Conservation (phyloP, 805 yeast genomes). For the Candida nonsorbophila region DNA sequence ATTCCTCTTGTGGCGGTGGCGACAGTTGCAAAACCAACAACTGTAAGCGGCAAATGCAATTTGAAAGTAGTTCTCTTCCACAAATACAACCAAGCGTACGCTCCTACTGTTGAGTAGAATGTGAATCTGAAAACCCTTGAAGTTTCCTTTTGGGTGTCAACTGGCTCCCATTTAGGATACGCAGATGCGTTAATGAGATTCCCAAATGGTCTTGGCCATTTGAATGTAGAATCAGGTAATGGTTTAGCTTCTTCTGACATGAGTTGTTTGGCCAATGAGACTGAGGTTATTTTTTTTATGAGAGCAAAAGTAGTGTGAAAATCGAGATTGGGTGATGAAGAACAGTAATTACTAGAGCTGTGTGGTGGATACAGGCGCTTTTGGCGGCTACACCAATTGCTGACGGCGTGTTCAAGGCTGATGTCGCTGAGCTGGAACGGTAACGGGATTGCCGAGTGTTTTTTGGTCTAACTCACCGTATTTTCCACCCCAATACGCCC, state of each 20-base stretch:
- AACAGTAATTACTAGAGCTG: too few species aligned
- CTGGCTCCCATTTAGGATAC: constrained; percentile 47
- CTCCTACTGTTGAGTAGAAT: constrained; percentile 43
- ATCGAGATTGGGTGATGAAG: too few species aligned
- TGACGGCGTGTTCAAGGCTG: too few species aligned
- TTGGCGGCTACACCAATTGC: too few species aligned
- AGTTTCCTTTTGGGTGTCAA: constrained; percentile 50
- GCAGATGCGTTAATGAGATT: constrained; percentile 32
- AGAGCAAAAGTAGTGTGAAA: too few species aligned
- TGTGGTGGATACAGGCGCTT: too few species aligned
- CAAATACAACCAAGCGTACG: constrained; percentile 43
- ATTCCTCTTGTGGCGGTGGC: constrained; percentile 47
- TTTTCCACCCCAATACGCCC: too few species aligned
- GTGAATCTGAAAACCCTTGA: constrained; percentile 42
- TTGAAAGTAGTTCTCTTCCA: constrained; percentile 40
- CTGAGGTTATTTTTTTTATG: too few species aligned
- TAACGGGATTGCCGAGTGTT: too few species aligned
- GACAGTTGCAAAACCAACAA: constrained; percentile 42
- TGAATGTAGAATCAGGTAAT: constrained; percentile 32
- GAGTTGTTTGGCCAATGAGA: too few species aligned
- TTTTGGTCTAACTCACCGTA: too few species aligned
- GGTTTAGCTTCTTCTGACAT: constrained; percentile 3
- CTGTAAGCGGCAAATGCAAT: constrained; percentile 32
- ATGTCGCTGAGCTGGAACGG: too few species aligned
- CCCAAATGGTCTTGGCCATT: constrained; percentile 38